Base-by-base conservation (phyloP, 2,329 filamentous ascomycete genomes). In the Pseudogymnoascus sp. region DNA sequence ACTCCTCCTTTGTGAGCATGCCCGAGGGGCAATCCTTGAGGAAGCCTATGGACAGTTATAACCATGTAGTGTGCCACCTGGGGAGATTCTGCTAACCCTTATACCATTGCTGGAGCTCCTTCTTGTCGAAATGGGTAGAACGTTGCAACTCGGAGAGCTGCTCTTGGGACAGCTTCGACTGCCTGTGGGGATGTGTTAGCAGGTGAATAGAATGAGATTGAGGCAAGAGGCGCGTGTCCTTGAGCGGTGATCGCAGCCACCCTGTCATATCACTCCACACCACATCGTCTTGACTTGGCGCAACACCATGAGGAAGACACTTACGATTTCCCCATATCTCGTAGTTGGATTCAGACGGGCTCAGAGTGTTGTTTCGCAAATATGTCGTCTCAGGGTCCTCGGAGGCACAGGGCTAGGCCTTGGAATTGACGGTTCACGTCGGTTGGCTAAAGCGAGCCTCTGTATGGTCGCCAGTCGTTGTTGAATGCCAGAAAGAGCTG, bases 91-190 rank as follows among this genome's bases (percentile, higher is more conserved):
- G 73, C 85, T 67, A 77, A 96, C 94, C 94, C 84, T 97, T 97
- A 79, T 99, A 97, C 94, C 94, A 99, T 86, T 97, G 93, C 77
- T 99, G 94, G 75, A 99, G 78, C 78, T 99, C 94, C 82, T 97
- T 97, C 87, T 97, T 97, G 78, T 99, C 94, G 74, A 99, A 99
- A 78, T 97, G 92, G 67, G 94, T 99, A 65, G 92, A 92, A 81
- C 91, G 94, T 76, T 97, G 92, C 70, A 99, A 86, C 78, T 99
- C 94, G 69, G 84, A 85, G 74, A 99, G 89, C 83, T 99, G 92
- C 77, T 96, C 89, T 76, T 94, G 91, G 64, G 92, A 96, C 75
- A 99, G 89, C 82, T 97, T 99, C 71, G 93, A 97, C 82, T 97
- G 94, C 79, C 94, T 99, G 74, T 28, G 35, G 31, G 11, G 12